phyloP scores from a whole-genome alignment of 768 basidiomycete species.

The Suillus subalutaceus region DNA sequence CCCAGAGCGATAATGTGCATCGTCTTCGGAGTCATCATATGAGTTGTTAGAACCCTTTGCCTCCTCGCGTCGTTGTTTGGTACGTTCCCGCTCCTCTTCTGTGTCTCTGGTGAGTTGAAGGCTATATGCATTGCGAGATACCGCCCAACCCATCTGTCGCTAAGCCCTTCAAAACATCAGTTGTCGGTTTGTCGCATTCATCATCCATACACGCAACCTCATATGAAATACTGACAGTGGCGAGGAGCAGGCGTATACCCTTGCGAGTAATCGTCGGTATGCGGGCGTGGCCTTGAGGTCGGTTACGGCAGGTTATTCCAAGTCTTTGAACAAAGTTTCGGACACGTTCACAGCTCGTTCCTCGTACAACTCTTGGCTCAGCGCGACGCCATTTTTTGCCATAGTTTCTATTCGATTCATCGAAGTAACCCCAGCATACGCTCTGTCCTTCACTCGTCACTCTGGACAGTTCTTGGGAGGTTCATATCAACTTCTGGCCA shows the following conservation, averaged over 20 bases:
- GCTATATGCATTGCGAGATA: constrained; percentile 15
- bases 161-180: too few species aligned
- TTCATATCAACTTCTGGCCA: too few species aligned
- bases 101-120: constrained; percentile 12
- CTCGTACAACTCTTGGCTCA: constrained; percentile 11
- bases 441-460: too few species aligned
- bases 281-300: too few species aligned
- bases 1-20: not conserved
- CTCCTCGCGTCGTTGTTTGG: not conserved
- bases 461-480: too few species aligned
- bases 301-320: too few species aligned
- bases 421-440: too few species aligned
- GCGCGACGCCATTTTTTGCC: not conserved
- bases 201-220: too few species aligned
- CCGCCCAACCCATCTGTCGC: not conserved
- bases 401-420: not conserved
- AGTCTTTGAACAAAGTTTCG: not conserved
- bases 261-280: too few species aligned
- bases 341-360: constrained; percentile 3
- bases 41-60: not conserved
- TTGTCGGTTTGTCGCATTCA: too few species aligned
- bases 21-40: not conserved
- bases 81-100: constrained; percentile 1
- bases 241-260: too few species aligned
- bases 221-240: too few species aligned